A percentile compares a stretch with the other conserved stretches of the same genome.
Conservation (phyloP, 1,284 basidiomycete species). For the Sporisorium reilianum region DNA sequence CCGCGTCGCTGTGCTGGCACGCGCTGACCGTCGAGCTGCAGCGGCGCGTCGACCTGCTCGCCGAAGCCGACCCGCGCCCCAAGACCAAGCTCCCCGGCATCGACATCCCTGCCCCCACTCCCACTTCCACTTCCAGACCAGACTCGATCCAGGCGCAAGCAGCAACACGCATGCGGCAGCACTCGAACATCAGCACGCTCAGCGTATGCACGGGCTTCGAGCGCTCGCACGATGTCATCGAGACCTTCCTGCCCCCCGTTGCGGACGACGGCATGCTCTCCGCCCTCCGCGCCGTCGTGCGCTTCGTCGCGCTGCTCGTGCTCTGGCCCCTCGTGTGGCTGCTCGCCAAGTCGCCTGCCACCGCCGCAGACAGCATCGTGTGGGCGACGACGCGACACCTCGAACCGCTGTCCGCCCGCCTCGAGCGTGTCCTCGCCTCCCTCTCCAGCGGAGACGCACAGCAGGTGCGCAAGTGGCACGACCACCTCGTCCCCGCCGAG, state of each 20-base stretch:
- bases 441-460: background rate
- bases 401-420: conserved; percentile 19
- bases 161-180: conserved; percentile 17
- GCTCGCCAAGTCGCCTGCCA: conserved; percentile 45
- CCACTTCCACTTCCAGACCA: background rate
- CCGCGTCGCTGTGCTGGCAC: conserved; percentile 51
- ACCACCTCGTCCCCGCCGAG: conserved; percentile 22
- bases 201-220: conserved; percentile 66
- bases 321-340: conserved; percentile 55
- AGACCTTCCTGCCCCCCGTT: conserved; percentile 29
- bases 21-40: conserved; percentile 57
- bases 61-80: conserved; percentile 58
- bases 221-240: conserved; percentile 44
- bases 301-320: conserved; percentile 18
- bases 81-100: conserved; percentile 57
- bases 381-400: conserved; percentile 47
- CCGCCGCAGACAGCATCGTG: conserved; percentile 45
- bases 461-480: conserved; percentile 15
- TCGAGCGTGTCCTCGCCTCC: conserved; percentile 11
- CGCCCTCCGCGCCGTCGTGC: conserved; percentile 2
- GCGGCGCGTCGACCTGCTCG: conserved; percentile 52
- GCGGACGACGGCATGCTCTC: background rate
- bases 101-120: conserved; percentile 25
- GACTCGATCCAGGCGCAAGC: conserved; percentile 15
- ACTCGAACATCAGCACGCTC: conserved; percentile 57